Evolutionary conservation across 2,329 filamentous ascomycete genomes (phyloP).

Genomic region (Exophiala alcalophila): DNA sequence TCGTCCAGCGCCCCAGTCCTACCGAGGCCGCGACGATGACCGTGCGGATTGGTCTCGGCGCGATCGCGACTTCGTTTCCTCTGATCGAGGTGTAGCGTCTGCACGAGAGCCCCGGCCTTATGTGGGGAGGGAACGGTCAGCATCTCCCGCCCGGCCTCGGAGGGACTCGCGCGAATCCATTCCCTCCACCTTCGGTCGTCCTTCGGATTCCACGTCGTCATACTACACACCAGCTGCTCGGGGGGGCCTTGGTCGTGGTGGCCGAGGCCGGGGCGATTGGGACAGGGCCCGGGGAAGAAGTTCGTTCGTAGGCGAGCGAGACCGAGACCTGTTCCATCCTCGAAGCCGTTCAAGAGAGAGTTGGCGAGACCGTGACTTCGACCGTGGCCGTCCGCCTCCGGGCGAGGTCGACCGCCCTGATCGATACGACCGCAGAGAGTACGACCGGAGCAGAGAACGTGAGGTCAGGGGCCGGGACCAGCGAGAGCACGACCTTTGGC

Average conservation of each 20-base stretch:
- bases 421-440: slow-evolving; percentile 35
- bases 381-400: slow-evolving; percentile 38
- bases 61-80: slow-evolving; percentile 46
- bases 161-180: slow-evolving; percentile 46
- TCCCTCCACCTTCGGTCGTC: slow-evolving; percentile 37
- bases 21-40: slow-evolving; percentile 38
- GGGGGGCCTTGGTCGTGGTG: slow-evolving; percentile 40
- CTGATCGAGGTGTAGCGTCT: slow-evolving; percentile 33
- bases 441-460: slow-evolving; percentile 38
- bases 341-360: slow-evolving; percentile 46
- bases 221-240: slow-evolving; percentile 37
- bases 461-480: slow-evolving; percentile 27
- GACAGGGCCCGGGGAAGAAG: slow-evolving; percentile 37
- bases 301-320: slow-evolving; percentile 42
- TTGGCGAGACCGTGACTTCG: slow-evolving; percentile 44
- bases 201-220: slow-evolving; percentile 38
- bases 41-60: slow-evolving; percentile 47
- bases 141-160: slow-evolving; percentile 44
- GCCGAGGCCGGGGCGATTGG: slow-evolving; percentile 41
- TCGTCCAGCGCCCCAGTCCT: slow-evolving; percentile 38
- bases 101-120: slow-evolving; percentile 43
- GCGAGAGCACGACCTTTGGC: slow-evolving; percentile 37
- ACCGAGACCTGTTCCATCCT: slow-evolving; percentile 43
- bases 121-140: slow-evolving; percentile 46
- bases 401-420: slow-evolving; percentile 33